Percentiles rank a stretch among this genome's conserved stretches.
These are phyloP conservation scores for Daldinia caldariorum DNA, from an alignment of 495 filamentous ascomycete species.

Conservation along the genomic window DNA sequence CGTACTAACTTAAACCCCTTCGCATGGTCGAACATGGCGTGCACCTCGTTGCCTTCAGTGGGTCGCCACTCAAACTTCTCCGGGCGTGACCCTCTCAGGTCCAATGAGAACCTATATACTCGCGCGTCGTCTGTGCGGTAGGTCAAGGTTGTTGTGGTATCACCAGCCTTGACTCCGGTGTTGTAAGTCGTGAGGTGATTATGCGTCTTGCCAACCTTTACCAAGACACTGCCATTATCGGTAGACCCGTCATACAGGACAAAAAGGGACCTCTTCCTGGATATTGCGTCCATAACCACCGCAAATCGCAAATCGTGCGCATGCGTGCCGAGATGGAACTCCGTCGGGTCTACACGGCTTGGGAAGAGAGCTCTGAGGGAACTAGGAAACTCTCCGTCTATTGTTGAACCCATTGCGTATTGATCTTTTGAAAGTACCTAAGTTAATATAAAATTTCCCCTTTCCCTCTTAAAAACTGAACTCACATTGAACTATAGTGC, in stretches of 20 bases:
- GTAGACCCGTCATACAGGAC: not conserved
- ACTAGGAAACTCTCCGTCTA: not conserved
- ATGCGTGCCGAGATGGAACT: not conserved
- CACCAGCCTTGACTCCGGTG: not conserved
- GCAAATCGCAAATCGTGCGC: not conserved
- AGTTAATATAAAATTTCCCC: too few species aligned
- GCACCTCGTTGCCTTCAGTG: not conserved
- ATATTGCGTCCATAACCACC: not conserved
- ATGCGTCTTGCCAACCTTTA: not conserved
- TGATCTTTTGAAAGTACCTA: too few species aligned
- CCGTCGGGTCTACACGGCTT: not conserved
- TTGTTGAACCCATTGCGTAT: not conserved
- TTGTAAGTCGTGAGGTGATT: not conserved
- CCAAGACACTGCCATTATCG: not conserved
- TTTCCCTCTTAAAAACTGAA: too few species aligned
- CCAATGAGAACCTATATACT: not conserved
- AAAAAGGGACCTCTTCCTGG: not conserved
- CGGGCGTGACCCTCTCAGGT: not conserved
- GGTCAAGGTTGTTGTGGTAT: not conserved
- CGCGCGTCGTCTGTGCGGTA: not conserved
- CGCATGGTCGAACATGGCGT: not conserved
- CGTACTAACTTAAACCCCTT: not conserved
- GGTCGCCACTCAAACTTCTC: not conserved
- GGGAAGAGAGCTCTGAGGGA: not conserved
- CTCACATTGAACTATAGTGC: too few species aligned